phyloP scores from a whole-genome alignment of 257 asterid species.

The Anisodus acutangulus region DNA sequence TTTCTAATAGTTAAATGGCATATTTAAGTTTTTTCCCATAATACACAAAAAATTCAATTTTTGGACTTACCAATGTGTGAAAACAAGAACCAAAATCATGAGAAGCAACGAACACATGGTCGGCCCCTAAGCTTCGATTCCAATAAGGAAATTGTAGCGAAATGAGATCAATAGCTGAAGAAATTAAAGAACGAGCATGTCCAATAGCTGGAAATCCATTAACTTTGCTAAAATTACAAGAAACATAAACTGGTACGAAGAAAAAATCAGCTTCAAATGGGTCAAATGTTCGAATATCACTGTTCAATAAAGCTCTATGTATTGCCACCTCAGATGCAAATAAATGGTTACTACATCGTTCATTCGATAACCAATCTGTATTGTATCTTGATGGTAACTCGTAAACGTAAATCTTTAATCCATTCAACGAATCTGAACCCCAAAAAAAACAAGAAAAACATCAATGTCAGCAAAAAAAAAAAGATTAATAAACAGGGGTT shows the following conservation, averaged over 20 bases:
- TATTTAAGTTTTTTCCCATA: too few species aligned
- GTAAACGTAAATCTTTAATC: conserved; percentile 64
- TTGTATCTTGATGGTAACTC: conserved; percentile 77
- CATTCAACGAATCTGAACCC: conserved; percentile 45
- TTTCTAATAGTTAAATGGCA: too few species aligned
- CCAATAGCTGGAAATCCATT: conserved; percentile 96
- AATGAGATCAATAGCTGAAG: conserved; percentile 53
- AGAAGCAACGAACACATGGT: conserved; percentile 89
- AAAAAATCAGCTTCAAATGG: conserved; percentile 77
- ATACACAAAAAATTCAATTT: too few species aligned
- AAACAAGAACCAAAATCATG: conserved; percentile 97
- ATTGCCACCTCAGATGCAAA: conserved; percentile 94
- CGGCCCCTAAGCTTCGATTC: conserved; percentile 87
- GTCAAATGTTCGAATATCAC: conserved; percentile 60
- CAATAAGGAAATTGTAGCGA: conserved; percentile 69
- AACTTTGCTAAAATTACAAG: conserved; percentile 85
- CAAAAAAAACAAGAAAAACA: not conserved
- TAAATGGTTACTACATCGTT: conserved; percentile 71
- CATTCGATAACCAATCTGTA: conserved; percentile 62
- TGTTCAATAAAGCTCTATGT: conserved; percentile 58
- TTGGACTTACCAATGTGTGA: conserved; percentile 71
- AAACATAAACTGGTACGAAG: conserved; percentile 89
- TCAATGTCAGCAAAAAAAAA: not conserved
- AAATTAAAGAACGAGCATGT: conserved; percentile 73
- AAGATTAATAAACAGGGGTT: not conserved